These are phyloP conservation scores for Halenospora varia DNA, from an alignment of 495 filamentous ascomycete genomes.

Conservation along the genomic window DNA sequence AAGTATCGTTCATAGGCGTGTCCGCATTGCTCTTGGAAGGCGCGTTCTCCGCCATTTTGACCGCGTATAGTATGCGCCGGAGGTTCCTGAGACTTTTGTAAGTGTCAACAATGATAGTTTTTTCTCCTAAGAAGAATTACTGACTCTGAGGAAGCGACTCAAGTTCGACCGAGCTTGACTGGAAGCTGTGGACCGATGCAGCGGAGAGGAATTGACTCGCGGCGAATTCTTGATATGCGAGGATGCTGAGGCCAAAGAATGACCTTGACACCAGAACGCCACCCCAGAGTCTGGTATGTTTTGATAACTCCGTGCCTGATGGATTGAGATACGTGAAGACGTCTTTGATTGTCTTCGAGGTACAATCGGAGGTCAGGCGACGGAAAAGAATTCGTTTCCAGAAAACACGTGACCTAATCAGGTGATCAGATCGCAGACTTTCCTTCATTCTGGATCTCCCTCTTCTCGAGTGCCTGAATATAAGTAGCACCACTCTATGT, in stretches of 20 bases:
- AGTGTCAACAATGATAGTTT: too few relatives aligned
- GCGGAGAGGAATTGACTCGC: not conserved
- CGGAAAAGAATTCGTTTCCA: not conserved
- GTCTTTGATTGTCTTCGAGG: not conserved
- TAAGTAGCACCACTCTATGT: too few relatives aligned
- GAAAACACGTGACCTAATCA: conserved; percentile 12
- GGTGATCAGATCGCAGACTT: not conserved
- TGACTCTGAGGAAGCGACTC: too few relatives aligned
- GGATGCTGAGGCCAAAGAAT: conserved; percentile 9
- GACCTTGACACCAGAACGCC: conserved; percentile 4
- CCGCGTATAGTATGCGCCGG: conserved; percentile 18
- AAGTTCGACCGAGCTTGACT: conserved; percentile 10
- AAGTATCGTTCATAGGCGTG: conserved; percentile 9
- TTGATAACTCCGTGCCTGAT: not conserved
- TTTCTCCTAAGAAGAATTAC: too few relatives aligned
- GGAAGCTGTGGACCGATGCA: not conserved
- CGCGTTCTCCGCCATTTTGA: conserved; percentile 10
- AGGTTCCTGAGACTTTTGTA: not conserved
- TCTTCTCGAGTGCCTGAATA: too few relatives aligned
- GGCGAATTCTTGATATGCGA: not conserved
- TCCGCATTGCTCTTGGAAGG: conserved; percentile 12
- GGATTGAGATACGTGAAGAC: conserved; percentile 4
- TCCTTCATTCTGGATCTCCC: not conserved
- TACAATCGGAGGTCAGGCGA: conserved; percentile 12
- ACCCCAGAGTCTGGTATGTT: not conserved